A percentile compares a stretch with the other conserved stretches of the same genome.
Conservation (phyloP, 306 rosid species). For the Dryas alaskensis region DNA sequence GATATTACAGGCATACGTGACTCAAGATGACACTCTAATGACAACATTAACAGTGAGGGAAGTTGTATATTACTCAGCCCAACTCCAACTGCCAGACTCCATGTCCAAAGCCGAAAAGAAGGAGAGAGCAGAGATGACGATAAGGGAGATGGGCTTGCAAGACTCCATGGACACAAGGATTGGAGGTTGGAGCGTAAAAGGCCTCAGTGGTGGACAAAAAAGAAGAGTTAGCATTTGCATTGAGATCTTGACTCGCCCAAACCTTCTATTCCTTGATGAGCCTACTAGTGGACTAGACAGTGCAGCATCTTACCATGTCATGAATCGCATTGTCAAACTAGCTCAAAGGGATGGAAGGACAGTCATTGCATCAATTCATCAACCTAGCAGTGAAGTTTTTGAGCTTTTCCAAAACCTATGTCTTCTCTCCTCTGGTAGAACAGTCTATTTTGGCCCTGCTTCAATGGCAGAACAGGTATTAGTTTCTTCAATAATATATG, state of each 20-base stretch:
- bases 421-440: slow-evolving; percentile 38
- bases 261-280: slow-evolving; percentile 72
- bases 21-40: slow-evolving; percentile 60
- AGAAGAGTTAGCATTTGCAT: slow-evolving; percentile 77
- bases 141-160: slow-evolving; percentile 64
- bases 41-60: slow-evolving; percentile 54
- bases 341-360: slow-evolving; percentile 49
- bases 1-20: slow-evolving; percentile 52
- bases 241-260: slow-evolving; percentile 58
- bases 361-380: slow-evolving; percentile 61
- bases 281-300: slow-evolving; percentile 82
- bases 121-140: slow-evolving; percentile 47
- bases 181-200: slow-evolving; percentile 54
- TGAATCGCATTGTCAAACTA: slow-evolving; percentile 47
- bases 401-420: slow-evolving; percentile 50
- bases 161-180: slow-evolving; percentile 55
- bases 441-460: slow-evolving; percentile 37
- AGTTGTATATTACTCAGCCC: slow-evolving; percentile 58
- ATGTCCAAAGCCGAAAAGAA: slow-evolving; percentile 60
- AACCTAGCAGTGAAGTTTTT: slow-evolving; percentile 63
- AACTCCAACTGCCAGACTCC: slow-evolving; percentile 54
- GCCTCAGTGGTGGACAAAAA: slow-evolving; percentile 66
- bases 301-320: slow-evolving; percentile 70
- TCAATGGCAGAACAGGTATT: slow-evolving; percentile 35
- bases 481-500: too few relatives aligned